A percentile compares a stretch with the other conserved stretches of the same genome.
These are phyloP conservation scores for Aspergillus flavus DNA, from an alignment of 2,329 filamentous ascomycete genomes.

Conservation along the genomic window DNA sequence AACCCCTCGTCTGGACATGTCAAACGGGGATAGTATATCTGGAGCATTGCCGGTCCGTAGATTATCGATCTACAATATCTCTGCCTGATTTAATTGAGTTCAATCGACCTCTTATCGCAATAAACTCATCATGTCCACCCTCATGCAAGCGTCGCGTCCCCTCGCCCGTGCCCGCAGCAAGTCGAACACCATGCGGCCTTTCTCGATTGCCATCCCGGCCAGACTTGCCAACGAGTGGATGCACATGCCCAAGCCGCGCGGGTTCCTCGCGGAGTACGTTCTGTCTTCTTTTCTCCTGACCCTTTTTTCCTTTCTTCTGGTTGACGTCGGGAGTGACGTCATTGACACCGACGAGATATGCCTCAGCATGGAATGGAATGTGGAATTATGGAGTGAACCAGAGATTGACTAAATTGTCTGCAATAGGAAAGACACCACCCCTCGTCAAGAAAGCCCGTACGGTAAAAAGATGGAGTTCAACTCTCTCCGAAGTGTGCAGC, in stretches of 20 bases:
- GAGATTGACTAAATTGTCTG: background rate
- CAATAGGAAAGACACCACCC: slow-evolving; percentile 24
- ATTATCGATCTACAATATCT: background rate
- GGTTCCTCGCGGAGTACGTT: slow-evolving; percentile 31
- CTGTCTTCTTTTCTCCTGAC: background rate
- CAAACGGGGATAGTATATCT: background rate
- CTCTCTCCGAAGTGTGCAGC: slow-evolving; percentile 22
- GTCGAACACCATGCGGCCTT: slow-evolving; percentile 13
- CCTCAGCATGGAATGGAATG: background rate
- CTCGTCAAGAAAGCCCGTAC: slow-evolving; percentile 22
- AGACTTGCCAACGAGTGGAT: slow-evolving; percentile 27
- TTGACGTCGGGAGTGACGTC: slow-evolving; percentile 23
- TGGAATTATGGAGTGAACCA: background rate
- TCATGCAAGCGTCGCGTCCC: slow-evolving; percentile 18
- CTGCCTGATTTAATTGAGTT: background rate
- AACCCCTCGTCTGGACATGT: background rate
- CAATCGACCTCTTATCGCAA: background rate
- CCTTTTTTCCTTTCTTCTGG: background rate
- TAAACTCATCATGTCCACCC: background rate
- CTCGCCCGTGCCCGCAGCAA: slow-evolving; percentile 16
- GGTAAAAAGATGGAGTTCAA: slow-evolving; percentile 26
- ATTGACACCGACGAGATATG: background rate
- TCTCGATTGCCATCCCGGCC: slow-evolving; percentile 21
- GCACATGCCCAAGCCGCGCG: slow-evolving; percentile 25
- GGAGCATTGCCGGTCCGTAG: background rate